Percentiles rank a stretch among this genome's conserved stretches.
These are phyloP conservation scores for Syzygium aromaticum DNA, from an alignment of 345 rosid genomes.

Conservation along the genomic window DNA sequence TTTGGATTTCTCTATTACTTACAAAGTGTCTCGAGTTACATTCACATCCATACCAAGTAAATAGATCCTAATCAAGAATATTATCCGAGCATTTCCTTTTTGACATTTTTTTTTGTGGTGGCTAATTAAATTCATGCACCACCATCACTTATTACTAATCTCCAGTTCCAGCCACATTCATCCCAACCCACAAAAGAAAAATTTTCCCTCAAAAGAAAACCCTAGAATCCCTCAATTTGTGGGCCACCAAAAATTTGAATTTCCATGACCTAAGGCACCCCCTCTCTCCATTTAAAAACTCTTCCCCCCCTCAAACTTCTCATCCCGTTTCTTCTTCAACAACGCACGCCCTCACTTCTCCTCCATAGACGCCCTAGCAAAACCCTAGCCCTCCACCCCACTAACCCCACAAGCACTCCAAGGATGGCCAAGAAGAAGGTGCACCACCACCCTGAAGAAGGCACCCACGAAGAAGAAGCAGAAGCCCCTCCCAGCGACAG, in stretches of 20 bases:
- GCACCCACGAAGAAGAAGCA: not conserved
- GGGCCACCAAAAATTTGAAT: conserved; percentile 35
- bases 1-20: not conserved
- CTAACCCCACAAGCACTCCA: not conserved
- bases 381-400: conserved; percentile 18
- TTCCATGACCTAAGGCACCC: not conserved
- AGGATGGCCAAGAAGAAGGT: conserved; percentile 45
- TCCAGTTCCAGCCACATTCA: not conserved
- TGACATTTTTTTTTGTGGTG: not conserved
- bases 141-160: not conserved
- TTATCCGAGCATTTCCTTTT: not conserved
- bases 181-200: not conserved
- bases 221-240: not conserved
- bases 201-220: not conserved
- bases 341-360: not conserved
- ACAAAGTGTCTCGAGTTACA: not conserved
- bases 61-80: not conserved
- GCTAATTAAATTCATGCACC: not conserved
- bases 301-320: no score
- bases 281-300: no score
- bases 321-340: not conserved
- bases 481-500: not conserved
- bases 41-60: not conserved
- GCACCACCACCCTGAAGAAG: conserved; percentile 6
- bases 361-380: conserved; percentile 29